Conservation (phyloP, 495 filamentous ascomycete species). For the Tetracladium setigerum region DNA sequence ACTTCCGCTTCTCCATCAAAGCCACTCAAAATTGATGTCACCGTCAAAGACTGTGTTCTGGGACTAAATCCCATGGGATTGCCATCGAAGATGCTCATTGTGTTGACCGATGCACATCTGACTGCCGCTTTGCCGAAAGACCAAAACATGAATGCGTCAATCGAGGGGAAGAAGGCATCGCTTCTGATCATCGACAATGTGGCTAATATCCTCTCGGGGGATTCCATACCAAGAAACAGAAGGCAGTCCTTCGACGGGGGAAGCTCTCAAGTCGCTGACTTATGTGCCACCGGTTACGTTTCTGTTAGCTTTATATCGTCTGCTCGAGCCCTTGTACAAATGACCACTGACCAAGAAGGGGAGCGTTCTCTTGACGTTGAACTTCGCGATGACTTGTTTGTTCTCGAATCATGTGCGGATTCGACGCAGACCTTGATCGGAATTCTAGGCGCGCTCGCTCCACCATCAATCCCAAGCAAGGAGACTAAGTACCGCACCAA, state of each 20-base stretch:
- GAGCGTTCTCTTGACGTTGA: constrained; percentile 70
- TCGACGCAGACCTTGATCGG: constrained; percentile 89
- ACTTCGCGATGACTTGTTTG: constrained; percentile 72
- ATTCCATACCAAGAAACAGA: constrained; percentile 25
- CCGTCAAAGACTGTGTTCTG: constrained; percentile 69
- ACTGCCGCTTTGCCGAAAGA: constrained; percentile 52
- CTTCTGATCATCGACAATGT: constrained; percentile 78
- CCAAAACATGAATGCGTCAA: constrained; percentile 47
- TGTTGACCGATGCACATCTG: constrained; percentile 70
- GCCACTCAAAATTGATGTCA: constrained; percentile 61
- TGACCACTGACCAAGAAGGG: constrained; percentile 40
- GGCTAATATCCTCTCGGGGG: constrained; percentile 31
- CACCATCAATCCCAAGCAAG: constrained; percentile 72
- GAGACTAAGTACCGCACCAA: constrained; percentile 82
- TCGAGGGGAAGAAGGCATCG: constrained; percentile 70
- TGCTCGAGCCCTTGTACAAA: constrained; percentile 55
- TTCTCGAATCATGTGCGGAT: constrained; percentile 93
- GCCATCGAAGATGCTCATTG: constrained; percentile 63
- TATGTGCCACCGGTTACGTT: constrained; percentile 71
- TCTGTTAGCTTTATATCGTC: constrained; percentile 78
- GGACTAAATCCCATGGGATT: constrained; percentile 79
- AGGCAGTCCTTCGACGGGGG: constrained; percentile 39
- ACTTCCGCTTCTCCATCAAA: constrained; percentile 21
- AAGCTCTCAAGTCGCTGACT: constrained; percentile 52
- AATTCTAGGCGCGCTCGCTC: constrained; percentile 71